phyloP scores from a whole-genome alignment of 495 filamentous ascomycete species.

The Sphaerosporella brunnea region DNA sequence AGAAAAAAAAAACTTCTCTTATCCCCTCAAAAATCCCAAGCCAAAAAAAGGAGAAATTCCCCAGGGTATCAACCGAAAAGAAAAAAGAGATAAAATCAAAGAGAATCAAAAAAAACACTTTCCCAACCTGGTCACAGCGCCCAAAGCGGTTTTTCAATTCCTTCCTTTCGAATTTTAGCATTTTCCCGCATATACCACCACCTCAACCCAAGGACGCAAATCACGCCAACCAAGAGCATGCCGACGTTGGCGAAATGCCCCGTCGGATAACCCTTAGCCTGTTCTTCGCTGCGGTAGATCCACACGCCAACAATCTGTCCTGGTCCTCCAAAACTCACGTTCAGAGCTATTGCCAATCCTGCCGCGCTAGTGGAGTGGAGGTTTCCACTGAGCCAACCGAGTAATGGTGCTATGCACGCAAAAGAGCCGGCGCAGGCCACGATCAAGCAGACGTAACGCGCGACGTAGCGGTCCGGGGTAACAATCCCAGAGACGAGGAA shows the following conservation, averaged over 20 bases:
- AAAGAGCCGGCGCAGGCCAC: constrained; percentile 43
- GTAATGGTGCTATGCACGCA: constrained; percentile 42
- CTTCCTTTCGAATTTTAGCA: not conserved
- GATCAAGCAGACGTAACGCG: constrained; percentile 51
- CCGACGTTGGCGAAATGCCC: constrained; percentile 41
- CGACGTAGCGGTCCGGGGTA: constrained; percentile 39
- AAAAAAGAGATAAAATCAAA: not conserved
- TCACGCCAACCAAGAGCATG: constrained; percentile 26
- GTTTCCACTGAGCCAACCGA: constrained; percentile 55
- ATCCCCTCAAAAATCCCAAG: no score
- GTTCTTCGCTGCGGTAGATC: constrained; percentile 51
- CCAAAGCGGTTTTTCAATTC: constrained; percentile 1
- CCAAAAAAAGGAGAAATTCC: not conserved
- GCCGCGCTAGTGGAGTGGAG: constrained; percentile 43
- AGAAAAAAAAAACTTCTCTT: not conserved
- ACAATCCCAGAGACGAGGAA: constrained; percentile 49
- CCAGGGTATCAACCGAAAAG: not conserved
- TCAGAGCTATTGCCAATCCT: constrained; percentile 50
- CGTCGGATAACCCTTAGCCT: constrained; percentile 43
- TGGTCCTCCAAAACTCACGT: constrained; percentile 45
- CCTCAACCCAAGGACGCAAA: not conserved
- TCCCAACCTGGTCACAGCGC: not conserved
- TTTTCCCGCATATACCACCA: constrained; percentile 7
- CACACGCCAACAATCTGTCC: constrained; percentile 57
- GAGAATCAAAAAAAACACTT: not conserved